Conservation (phyloP, 108 stramenopile genomes). For the Halocafeteria seosinensis region DNA sequence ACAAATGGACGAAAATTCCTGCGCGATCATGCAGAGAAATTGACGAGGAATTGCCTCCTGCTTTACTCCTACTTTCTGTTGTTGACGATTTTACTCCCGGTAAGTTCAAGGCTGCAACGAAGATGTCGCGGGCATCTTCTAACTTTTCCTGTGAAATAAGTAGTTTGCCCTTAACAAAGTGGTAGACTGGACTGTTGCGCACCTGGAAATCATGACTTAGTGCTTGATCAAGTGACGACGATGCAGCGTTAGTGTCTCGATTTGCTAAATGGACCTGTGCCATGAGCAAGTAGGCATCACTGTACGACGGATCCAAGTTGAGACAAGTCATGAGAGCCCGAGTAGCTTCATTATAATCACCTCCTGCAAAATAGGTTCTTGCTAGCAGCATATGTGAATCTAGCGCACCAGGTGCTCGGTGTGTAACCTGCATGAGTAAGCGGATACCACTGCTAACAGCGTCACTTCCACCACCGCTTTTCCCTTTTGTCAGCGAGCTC, state of each 20-base stretch:
- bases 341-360: conserved; percentile 15
- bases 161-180: conserved; percentile 20
- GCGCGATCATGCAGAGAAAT: conserved; percentile 7
- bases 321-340: conserved; percentile 11
- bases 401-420: conserved; percentile 23
- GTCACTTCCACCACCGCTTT: neutral
- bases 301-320: conserved; percentile 13
- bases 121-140: conserved; percentile 20
- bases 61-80: neutral
- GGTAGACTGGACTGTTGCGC: conserved; percentile 16
- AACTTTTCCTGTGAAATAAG: conserved; percentile 14
- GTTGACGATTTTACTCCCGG: neutral
- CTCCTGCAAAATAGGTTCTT: conserved; percentile 13
- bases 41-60: neutral
- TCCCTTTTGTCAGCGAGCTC: neutral
- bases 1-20: conserved; percentile 14
- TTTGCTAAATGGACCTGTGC: conserved; percentile 20
- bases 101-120: conserved; percentile 22
- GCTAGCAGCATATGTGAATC: conserved; percentile 27
- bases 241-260: conserved; percentile 14
- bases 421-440: conserved; percentile 14
- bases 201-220: conserved; percentile 28
- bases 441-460: conserved; percentile 16
- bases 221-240: conserved; percentile 27
- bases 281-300: conserved; percentile 18